Percentiles rank a stretch among this genome's conserved stretches.
Evolutionary conservation across 1,139 yeast species (phyloP).

Genomic region (Diutina scorzettiae): DNA sequence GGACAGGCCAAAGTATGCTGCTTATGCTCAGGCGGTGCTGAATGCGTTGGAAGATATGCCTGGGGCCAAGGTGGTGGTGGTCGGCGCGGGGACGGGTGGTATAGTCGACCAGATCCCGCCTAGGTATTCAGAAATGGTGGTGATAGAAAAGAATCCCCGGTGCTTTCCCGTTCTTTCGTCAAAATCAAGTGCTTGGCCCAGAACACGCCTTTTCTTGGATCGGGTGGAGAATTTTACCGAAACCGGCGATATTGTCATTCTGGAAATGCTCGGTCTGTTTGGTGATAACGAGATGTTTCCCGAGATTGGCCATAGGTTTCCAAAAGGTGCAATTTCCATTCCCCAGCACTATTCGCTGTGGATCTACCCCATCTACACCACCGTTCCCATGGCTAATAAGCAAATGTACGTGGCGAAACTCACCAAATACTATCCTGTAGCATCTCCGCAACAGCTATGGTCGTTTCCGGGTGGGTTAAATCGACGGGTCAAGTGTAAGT

Average conservation of each 20-base stretch:
- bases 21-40: constrained; percentile 54
- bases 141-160: constrained; percentile 58
- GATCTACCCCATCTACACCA: not conserved
- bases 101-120: constrained; percentile 22
- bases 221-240: not conserved
- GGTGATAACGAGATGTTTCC: constrained; percentile 89
- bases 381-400: not conserved
- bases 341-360: constrained; percentile 28
- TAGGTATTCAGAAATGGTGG: constrained; percentile 14
- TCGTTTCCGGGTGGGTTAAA: not conserved
- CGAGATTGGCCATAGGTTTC: constrained; percentile 37
- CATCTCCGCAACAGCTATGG: constrained; percentile 28
- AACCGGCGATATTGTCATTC: not conserved
- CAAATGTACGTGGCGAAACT: constrained; percentile 50
- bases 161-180: constrained; percentile 39
- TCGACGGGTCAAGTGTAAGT: not conserved
- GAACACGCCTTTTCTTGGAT: not conserved
- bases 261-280: constrained; percentile 74
- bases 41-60: constrained; percentile 34
- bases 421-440: constrained; percentile 32
- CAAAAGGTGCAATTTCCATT: constrained; percentile 30
- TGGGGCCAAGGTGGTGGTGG: constrained; percentile 19
- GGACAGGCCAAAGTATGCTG: constrained; percentile 55
- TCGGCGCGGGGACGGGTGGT: constrained; percentile 88
- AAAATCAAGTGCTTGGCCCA: not conserved